Evolutionary conservation across 345 rosid species (phyloP), one percentile per base, ranked within the genome.

Genomic region (Ceriops zippeliana): DNA sequence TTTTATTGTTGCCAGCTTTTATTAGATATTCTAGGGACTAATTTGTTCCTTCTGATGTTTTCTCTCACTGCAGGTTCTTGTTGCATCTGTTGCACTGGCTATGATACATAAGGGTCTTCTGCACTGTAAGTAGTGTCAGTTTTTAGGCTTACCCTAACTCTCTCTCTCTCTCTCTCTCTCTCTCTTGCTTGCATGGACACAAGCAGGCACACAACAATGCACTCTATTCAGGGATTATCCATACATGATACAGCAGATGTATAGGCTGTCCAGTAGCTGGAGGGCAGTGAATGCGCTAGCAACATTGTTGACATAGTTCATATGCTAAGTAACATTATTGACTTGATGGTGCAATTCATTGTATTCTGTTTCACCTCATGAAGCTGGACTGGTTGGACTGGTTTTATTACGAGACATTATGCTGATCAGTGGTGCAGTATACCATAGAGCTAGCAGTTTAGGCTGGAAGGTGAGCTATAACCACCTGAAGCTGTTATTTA

Each of bases 361-460:
- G 35, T 47, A 59, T 60, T 7, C 10, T 60, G 20, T 19, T 53
- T n/a, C n/a, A 59, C 22, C 49, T 24, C 73, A 70, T 77, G 70
- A 79, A 91, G 97, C 96, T 73, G 97, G 84, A 52, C 90, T 95
- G 74, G 98, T 90, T 61, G 99, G 87, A 68, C 67, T 91, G 59
- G 82, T 95, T 62, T 73, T 95, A 54, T 73, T 85, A 56, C 86
- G 96, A 69, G 99, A 95, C 75, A 82, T 81, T 64, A 81, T 79
- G 61, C 96, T 91, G 19, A 84, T 95, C 16, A 87, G 93, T 64
- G 97, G 96, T 62, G 96, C 96, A 4, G 69, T 90, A 65, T 91
- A 86, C 72, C 77, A 78, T 70, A 90, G 96, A 82, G 96, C 93
- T 64, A 51, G 81, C 17, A 86, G 82, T 78, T 82, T 95, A 68